These are phyloP conservation scores for Nigrograna mackinnonii DNA, from an alignment of 2,329 filamentous ascomycete species.

Conservation along the genomic window DNA sequence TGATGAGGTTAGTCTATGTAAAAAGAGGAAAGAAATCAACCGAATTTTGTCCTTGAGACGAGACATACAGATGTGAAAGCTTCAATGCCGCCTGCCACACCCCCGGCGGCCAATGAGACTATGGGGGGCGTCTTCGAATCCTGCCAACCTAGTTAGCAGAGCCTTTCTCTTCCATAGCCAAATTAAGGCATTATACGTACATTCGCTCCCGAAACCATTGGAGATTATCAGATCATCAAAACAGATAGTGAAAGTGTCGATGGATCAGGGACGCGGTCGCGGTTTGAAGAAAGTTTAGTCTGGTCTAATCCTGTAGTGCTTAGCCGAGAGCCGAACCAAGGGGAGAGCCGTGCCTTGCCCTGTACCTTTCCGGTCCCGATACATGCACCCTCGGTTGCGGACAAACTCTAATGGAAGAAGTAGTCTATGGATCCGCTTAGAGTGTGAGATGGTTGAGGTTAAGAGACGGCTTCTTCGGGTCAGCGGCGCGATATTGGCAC, in stretches of 20 bases:
- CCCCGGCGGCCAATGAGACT: constrained; percentile 42
- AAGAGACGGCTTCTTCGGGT: no score
- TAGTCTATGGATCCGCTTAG: no score
- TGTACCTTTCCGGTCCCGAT: no score
- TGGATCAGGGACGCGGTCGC: no score
- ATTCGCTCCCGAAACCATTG: constrained; percentile 37
- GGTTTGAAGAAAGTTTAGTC: no score
- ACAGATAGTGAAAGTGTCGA: constrained; percentile 6
- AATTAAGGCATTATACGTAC: constrained; percentile 9
- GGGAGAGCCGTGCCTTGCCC: no score
- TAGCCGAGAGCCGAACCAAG: constrained; percentile 16
- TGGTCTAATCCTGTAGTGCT: no score
- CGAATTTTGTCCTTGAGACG: neutral
- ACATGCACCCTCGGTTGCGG: no score
- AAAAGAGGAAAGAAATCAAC: neutral
- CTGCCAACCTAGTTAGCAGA: no score
- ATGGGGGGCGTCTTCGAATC: constrained; percentile 41
- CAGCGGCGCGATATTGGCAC: no score
- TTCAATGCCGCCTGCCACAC: constrained; percentile 44
- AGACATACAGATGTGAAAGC: constrained; percentile 37
- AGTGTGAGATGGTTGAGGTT: no score
- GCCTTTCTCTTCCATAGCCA: constrained; percentile 5
- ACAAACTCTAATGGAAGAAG: no score
- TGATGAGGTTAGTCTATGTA: neutral
- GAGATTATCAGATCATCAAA: constrained; percentile 4